These are phyloP conservation scores for Tubosaeta sp. DNA, from an alignment of 768 basidiomycete species.

Conservation along the genomic window DNA sequence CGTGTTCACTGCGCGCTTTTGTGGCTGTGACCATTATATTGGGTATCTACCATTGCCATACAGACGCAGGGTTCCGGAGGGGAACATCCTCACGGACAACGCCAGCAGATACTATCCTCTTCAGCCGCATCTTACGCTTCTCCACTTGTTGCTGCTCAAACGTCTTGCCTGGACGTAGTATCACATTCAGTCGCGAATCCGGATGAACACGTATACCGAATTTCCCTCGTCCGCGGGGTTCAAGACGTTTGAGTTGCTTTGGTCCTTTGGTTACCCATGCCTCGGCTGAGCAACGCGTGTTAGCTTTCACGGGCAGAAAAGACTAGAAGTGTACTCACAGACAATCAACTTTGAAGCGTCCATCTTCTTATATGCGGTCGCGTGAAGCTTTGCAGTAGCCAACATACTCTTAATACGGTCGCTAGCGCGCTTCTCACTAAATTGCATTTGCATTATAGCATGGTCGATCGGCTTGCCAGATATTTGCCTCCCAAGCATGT, in stretches of 20 bases:
- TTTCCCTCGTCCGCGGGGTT: constrained; percentile 81
- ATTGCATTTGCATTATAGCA: constrained; percentile 96
- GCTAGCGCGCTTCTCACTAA: constrained; percentile 89
- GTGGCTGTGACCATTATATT: constrained; percentile 11
- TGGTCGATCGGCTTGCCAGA: constrained; percentile 89
- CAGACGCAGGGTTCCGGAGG: constrained; percentile 64
- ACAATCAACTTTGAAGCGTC: constrained; percentile 71
- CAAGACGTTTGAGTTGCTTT: constrained; percentile 57
- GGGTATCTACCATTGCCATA: constrained; percentile 67
- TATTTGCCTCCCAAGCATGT: constrained; percentile 83
- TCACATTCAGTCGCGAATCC: constrained; percentile 67
- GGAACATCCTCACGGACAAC: constrained; percentile 76
- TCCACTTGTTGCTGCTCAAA: constrained; percentile 60
- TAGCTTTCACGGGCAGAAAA: neutral
- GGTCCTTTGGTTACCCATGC: constrained; percentile 92
- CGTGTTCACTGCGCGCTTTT: constrained; percentile 12
- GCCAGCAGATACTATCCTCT: constrained; percentile 75
- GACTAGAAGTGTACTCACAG: constrained; percentile 47
- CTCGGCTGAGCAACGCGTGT: constrained; percentile 53
- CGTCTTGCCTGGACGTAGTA: constrained; percentile 80
- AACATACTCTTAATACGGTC: constrained; percentile 86
- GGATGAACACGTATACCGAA: constrained; percentile 74
- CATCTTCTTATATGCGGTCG: constrained; percentile 71
- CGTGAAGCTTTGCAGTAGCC: constrained; percentile 82
- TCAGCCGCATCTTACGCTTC: constrained; percentile 63